These are phyloP conservation scores for Penicillium polonicum DNA, from an alignment of 2,329 filamentous ascomycete species.

Conservation along the genomic window DNA sequence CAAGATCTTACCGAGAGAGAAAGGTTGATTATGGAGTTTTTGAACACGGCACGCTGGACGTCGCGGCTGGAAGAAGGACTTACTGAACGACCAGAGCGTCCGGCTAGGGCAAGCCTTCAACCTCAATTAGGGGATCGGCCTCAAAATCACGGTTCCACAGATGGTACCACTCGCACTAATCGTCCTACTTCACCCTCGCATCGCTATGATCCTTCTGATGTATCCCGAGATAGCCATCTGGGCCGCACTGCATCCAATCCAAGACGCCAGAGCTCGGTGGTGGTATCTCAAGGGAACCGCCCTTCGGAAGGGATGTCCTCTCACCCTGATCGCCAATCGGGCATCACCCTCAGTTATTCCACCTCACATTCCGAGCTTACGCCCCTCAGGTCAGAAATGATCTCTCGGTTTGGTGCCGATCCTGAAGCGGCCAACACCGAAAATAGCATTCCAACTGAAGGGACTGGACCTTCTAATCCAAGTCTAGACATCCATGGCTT, in stretches of 20 bases:
- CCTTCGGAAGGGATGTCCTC: slow-evolving; percentile 25
- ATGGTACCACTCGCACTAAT: slow-evolving; percentile 31
- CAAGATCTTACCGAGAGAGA: slow-evolving; percentile 44
- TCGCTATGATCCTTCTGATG: slow-evolving; percentile 31
- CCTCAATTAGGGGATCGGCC: slow-evolving; percentile 29
- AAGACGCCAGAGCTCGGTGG: slow-evolving; percentile 42
- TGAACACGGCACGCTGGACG: slow-evolving; percentile 44
- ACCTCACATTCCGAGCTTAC: slow-evolving; percentile 42
- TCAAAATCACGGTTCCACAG: slow-evolving; percentile 31
- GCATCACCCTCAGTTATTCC: slow-evolving; percentile 40
- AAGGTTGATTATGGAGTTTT: slow-evolving; percentile 44
- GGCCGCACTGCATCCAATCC: slow-evolving; percentile 32
- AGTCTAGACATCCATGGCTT: slow-evolving; percentile 23
- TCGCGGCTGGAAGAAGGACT: slow-evolving; percentile 34
- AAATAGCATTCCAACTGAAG: slow-evolving; percentile 15
- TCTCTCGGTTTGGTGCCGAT: slow-evolving; percentile 20
- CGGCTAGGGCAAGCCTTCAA: slow-evolving; percentile 30
- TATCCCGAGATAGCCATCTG: slow-evolving; percentile 32
- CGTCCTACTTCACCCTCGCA: slow-evolving; percentile 37
- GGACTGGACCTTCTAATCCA: slow-evolving; percentile 19
- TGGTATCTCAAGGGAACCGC: slow-evolving; percentile 40
- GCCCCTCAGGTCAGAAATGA: slow-evolving; percentile 26
- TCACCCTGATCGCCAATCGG: slow-evolving; percentile 33
- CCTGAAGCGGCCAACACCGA: slow-evolving; percentile 27
- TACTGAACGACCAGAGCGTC: slow-evolving; percentile 31